Conservation (phyloP, 495 filamentous ascomycete genomes). For the Antarctomyces pellizariae region DNA sequence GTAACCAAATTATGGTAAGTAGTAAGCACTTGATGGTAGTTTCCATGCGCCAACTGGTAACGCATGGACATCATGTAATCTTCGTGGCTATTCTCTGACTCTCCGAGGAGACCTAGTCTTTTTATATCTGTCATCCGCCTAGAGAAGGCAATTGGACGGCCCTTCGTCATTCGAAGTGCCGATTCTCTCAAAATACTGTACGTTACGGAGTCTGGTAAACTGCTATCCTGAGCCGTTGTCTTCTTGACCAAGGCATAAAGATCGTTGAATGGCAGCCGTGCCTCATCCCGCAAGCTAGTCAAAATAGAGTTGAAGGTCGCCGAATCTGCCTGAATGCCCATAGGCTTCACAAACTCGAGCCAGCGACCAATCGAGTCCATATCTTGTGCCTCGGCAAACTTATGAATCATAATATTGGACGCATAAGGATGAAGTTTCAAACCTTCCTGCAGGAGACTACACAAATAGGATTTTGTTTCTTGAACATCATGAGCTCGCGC, state of each 20-base stretch:
- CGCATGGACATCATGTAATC: conserved; percentile 1
- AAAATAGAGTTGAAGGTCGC: conserved; percentile 21
- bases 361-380: conserved; percentile 12
- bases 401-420: conserved; percentile 22
- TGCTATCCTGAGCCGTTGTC: conserved; percentile 12
- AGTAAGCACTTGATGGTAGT: conserved; percentile 10
- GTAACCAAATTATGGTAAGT: conserved; percentile 16
- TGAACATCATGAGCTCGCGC: conserved; percentile 15
- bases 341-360: conserved; percentile 6
- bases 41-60: conserved; percentile 3
- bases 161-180: conserved; percentile 2
- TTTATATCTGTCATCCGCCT: neutral
- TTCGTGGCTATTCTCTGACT: conserved; percentile 4
- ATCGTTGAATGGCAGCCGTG: conserved; percentile 18
- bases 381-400: conserved; percentile 20
- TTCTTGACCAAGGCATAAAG: conserved; percentile 15
- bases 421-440: conserved; percentile 15
- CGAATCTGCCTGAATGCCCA: conserved; percentile 16
- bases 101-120: conserved; percentile 1
- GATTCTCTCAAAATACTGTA: conserved; percentile 15
- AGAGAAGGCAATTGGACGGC: neutral
- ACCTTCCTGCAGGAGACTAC: conserved; percentile 13
- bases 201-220: conserved; percentile 5
- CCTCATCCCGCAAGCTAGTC: conserved; percentile 13
- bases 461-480: conserved; percentile 21